Evolutionary conservation across 352 stramenopile species (phyloP).

Genomic region (Pythium rishiriense): DNA sequence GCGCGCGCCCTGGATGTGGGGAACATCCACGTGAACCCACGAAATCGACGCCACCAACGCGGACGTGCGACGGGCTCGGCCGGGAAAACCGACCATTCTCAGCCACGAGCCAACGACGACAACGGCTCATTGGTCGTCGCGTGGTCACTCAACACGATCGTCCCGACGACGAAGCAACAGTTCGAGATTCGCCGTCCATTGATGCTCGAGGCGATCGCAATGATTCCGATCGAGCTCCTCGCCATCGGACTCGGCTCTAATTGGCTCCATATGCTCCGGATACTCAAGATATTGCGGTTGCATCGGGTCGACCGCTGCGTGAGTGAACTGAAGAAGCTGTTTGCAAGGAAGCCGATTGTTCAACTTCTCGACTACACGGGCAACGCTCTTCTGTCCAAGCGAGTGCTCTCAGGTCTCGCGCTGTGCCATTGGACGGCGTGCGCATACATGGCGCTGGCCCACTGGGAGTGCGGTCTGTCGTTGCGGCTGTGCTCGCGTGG

Average conservation of each 20-base stretch:
- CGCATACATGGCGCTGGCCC: conserved; percentile 62
- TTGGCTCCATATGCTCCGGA: conserved; percentile 51
- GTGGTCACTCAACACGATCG: conserved; percentile 71
- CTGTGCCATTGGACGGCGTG: conserved; percentile 63
- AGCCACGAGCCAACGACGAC: conserved; percentile 1
- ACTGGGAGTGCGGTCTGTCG: conserved; percentile 66
- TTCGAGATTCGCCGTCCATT: conserved; percentile 41
- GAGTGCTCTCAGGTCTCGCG: conserved; percentile 42
- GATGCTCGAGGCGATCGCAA: conserved; percentile 46
- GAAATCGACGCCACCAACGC: conserved; percentile 21
- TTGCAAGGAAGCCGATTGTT: conserved; percentile 37
- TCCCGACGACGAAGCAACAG: conserved; percentile 32
- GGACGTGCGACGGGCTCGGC: neutral
- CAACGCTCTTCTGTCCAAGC: conserved; percentile 55
- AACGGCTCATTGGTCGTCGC: conserved; percentile 33
- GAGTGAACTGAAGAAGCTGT: conserved; percentile 49
- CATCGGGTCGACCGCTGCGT: conserved; percentile 48
- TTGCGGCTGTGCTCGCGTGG: conserved; percentile 52
- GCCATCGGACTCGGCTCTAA: conserved; percentile 42
- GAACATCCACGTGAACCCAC: conserved; percentile 24
- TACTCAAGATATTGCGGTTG: conserved; percentile 58
- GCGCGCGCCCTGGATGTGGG: conserved; percentile 31
- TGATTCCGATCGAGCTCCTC: conserved; percentile 57
- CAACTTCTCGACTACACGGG: conserved; percentile 60
- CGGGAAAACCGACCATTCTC: conserved; percentile 1